Evolutionary conservation across 495 filamentous ascomycete species (phyloP).

Genomic region (Bathelium albidoporum): DNA sequence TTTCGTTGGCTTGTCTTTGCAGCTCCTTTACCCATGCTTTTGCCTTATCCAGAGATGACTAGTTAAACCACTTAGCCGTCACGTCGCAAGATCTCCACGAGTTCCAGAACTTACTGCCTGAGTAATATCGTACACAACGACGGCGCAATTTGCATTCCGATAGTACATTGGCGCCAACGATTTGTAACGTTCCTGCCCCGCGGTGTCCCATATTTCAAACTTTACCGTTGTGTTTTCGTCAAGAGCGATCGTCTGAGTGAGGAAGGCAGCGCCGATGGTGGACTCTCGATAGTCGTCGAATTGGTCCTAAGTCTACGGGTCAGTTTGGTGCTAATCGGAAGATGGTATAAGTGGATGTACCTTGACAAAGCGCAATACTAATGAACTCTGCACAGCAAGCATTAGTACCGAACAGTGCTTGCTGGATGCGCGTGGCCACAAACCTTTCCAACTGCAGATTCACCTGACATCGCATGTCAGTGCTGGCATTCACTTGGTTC

Average conservation of each 20-base stretch:
- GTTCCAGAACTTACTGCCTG: slow-evolving; percentile 64
- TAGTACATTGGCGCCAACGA: slow-evolving; percentile 99
- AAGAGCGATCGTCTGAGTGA: slow-evolving; percentile 95
- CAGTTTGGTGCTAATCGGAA: background rate
- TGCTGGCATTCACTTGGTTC: background rate
- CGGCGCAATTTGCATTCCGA: slow-evolving; percentile 95
- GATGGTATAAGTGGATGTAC: slow-evolving; percentile 34
- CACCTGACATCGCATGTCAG: slow-evolving; percentile 51
- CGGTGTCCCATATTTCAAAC: slow-evolving; percentile 99
- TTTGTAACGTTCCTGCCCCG: slow-evolving; percentile 96
- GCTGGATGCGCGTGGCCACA: slow-evolving; percentile 7
- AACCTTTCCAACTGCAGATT: slow-evolving; percentile 98
- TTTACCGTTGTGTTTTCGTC: slow-evolving; percentile 98
- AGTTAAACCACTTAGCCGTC: slow-evolving; percentile 8
- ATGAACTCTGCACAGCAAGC: slow-evolving; percentile 60
- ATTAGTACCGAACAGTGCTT: slow-evolving; percentile 28
- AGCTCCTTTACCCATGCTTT: slow-evolving; percentile 99
- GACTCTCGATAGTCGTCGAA: slow-evolving; percentile 99
- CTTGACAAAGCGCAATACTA: slow-evolving; percentile 97
- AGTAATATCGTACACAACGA: slow-evolving; percentile 98
- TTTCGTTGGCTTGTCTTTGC: slow-evolving; percentile 96
- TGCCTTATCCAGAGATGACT: slow-evolving; percentile 96
- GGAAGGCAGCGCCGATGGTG: slow-evolving; percentile 96
- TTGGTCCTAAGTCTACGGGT: slow-evolving; percentile 61
- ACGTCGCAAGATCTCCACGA: background rate